Evolutionary conservation across 768 basidiomycete species (phyloP).

Genomic region (Epithele typhae): DNA sequence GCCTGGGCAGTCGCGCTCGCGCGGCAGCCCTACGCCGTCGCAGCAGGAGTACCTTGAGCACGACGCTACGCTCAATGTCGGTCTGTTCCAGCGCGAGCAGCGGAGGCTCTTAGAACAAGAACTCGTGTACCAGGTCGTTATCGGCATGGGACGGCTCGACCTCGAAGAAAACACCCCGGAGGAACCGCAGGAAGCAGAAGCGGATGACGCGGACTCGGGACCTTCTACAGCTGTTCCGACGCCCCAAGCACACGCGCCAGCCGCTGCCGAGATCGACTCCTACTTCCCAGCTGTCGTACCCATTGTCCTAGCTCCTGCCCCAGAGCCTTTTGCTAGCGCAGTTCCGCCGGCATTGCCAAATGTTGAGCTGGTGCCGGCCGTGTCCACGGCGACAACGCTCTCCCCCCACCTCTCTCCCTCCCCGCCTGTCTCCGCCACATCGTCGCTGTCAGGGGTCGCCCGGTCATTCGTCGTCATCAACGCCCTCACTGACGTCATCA

Average conservation of each 20-base stretch:
- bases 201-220: conserved; percentile 1
- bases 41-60: conserved; percentile 22
- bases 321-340: too few species aligned
- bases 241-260: conserved; percentile 3
- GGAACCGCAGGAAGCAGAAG: too few species aligned
- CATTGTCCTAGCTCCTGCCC: neutral
- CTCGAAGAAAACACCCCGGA: conserved; percentile 8
- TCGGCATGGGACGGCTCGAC: conserved; percentile 80
- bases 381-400: neutral
- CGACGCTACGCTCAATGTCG: conserved; percentile 29
- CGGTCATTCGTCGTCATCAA: conserved; percentile 10
- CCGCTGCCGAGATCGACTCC: conserved; percentile 1
- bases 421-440: conserved; percentile 6
- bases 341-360: too few species aligned
- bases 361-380: too few species aligned
- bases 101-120: conserved; percentile 72
- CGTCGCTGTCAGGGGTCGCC: conserved; percentile 9
- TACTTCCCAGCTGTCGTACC: conserved; percentile 11
- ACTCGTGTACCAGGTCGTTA: conserved; percentile 79
- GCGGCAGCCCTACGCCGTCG: conserved; percentile 8
- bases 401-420: conserved; percentile 7
- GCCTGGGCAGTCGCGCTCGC: neutral
- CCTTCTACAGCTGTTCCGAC: conserved; percentile 16
- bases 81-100: conserved; percentile 51
- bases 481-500: conserved; percentile 17